A percentile compares a stretch with the other conserved stretches of the same genome.
These are phyloP conservation scores for Botrytis fragariae DNA, from an alignment of 2,329 filamentous ascomycete genomes.

Conservation along the genomic window DNA sequence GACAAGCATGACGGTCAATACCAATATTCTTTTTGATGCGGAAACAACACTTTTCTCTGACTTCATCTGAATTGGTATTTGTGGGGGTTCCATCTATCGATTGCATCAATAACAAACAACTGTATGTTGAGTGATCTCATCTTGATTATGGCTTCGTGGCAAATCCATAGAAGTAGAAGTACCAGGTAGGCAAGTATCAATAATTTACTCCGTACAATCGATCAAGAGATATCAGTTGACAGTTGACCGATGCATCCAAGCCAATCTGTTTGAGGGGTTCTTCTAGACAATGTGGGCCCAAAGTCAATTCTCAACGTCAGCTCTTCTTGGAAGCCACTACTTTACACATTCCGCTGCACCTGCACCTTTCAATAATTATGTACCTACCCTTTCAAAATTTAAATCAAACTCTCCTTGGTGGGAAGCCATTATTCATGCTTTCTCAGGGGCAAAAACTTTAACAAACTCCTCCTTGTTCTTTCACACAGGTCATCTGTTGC, in stretches of 20 bases:
- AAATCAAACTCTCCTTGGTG: neutral
- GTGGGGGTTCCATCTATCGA: neutral
- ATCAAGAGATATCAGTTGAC: neutral
- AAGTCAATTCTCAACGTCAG: constrained; percentile 12
- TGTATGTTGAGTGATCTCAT: neutral
- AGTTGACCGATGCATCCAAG: neutral
- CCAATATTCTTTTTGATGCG: constrained; percentile 7
- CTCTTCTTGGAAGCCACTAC: constrained; percentile 9
- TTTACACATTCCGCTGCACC: constrained; percentile 4
- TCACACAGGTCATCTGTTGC: neutral
- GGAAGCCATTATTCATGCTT: neutral
- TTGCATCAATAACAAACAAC: neutral
- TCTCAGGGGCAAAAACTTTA: neutral
- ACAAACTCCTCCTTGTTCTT: neutral
- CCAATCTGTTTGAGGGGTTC: neutral
- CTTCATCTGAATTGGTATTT: neutral
- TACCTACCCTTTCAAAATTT: neutral
- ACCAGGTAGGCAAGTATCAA: neutral
- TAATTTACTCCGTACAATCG: neutral
- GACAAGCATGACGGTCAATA: constrained; percentile 3
- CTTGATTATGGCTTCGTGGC: neutral
- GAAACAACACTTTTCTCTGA: constrained; percentile 6
- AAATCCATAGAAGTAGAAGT: neutral
- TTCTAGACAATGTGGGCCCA: neutral
- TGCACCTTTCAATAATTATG: constrained; percentile 3